Percentiles rank a stretch among this genome's conserved stretches.
Conservation (phyloP, 148 eudicot genomes). For the Rhododendron molle region DNA sequence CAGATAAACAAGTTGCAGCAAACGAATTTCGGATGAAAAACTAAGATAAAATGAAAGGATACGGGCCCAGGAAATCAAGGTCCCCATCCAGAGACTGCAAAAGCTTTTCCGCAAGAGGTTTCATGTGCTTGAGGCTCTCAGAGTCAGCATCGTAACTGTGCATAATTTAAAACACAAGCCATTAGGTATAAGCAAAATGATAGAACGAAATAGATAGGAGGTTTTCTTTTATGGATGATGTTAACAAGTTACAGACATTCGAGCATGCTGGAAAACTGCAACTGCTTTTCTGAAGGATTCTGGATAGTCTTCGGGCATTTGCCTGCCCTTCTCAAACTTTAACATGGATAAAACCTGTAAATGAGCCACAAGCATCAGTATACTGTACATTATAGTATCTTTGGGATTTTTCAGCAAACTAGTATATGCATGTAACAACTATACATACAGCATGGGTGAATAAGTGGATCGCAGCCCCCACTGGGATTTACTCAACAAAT, state of each 20-base stretch:
- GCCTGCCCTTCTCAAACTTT: constrained; percentile 49
- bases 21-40: not conserved
- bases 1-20: not conserved
- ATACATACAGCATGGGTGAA: not conserved
- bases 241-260: constrained; percentile 36
- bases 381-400: not conserved
- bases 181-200: not conserved
- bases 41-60: constrained; percentile 32
- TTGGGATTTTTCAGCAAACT: not conserved
- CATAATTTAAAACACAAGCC: not conserved
- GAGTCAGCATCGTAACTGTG: constrained; percentile 53
- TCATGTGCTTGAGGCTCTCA: constrained; percentile 54
- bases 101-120: constrained; percentile 45
- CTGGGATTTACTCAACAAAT: not conserved
- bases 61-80: constrained; percentile 81
- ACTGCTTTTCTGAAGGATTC: constrained; percentile 64
- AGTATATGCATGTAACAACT: not conserved
- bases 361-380: not conserved
- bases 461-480: not conserved
- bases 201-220: not conserved
- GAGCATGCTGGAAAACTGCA: constrained; percentile 80
- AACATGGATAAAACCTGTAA: constrained; percentile 64
- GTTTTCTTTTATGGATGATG: not conserved
- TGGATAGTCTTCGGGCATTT: constrained; percentile 69
- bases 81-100: constrained; percentile 45